Conservation (phyloP, 495 filamentous ascomycete genomes). For the Lepraria neglecta region DNA sequence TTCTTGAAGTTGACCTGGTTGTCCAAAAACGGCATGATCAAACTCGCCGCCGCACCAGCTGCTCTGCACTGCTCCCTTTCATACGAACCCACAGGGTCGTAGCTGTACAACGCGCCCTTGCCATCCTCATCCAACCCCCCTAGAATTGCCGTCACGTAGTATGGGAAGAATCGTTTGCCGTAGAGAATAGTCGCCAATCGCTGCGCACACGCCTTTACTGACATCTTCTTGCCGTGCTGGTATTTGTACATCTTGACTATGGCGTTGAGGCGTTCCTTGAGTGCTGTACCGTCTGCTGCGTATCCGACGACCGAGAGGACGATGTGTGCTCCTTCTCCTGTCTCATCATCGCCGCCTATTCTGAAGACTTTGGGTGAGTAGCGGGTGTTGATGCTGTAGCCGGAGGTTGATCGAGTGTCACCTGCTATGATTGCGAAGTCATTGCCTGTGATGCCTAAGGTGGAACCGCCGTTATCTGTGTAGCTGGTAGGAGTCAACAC, state of each 20-base stretch:
- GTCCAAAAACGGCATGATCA: slow-evolving; percentile 99
- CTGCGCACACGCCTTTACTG: slow-evolving; percentile 86
- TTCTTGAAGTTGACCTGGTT: slow-evolving; percentile 99
- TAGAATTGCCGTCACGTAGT: slow-evolving; percentile 89
- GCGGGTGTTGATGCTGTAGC: slow-evolving; percentile 98
- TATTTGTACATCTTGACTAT: slow-evolving; percentile 97
- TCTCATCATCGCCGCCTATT: slow-evolving; percentile 82
- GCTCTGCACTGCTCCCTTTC: slow-evolving; percentile 94
- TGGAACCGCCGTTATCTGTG: slow-evolving; percentile 95
- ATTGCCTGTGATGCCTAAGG: slow-evolving; percentile 86
- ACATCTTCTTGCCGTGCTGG: slow-evolving; percentile 89
- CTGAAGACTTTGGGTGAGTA: slow-evolving; percentile 92
- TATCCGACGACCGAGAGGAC: slow-evolving; percentile 92
- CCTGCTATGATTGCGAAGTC: slow-evolving; percentile 94
- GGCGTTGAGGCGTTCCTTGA: slow-evolving; percentile 82
- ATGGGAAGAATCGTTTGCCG: slow-evolving; percentile 96
- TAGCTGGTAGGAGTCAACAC: slow-evolving; percentile 51
- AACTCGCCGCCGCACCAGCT: slow-evolving; percentile 85
- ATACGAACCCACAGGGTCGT: slow-evolving; percentile 95
- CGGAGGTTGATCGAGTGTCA: slow-evolving; percentile 87
- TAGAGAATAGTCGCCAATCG: slow-evolving; percentile 90
- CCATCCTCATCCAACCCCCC: slow-evolving; percentile 93
- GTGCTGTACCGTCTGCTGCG: slow-evolving; percentile 82
- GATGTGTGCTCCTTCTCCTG: slow-evolving; percentile 74
- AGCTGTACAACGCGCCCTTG: slow-evolving; percentile 89